These are phyloP conservation scores for Austropuccinia psidii DNA, from an alignment of 1,284 basidiomycete species.

Conservation along the genomic window DNA sequence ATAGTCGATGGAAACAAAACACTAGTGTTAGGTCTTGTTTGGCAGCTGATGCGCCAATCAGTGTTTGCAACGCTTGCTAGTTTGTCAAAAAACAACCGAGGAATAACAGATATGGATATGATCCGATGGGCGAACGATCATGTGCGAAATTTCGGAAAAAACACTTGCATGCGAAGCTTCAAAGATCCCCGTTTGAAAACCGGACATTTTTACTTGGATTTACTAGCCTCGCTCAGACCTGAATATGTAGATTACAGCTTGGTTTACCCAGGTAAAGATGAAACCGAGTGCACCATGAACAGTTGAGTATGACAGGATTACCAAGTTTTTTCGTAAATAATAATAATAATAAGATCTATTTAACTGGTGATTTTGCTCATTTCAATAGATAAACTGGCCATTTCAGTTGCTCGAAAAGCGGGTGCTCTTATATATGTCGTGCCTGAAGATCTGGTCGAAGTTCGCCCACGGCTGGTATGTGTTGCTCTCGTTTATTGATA, in stretches of 20 bases:
- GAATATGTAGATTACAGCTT: slow-evolving; percentile 90
- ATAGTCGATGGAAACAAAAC: slow-evolving; percentile 48
- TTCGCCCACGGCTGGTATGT: slow-evolving; percentile 28
- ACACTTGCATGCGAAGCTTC: slow-evolving; percentile 71
- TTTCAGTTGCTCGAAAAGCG: slow-evolving; percentile 95
- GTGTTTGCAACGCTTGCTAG: slow-evolving; percentile 83
- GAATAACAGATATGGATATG: slow-evolving; percentile 86
- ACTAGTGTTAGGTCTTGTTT: slow-evolving; percentile 47
- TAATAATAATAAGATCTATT: not conserved
- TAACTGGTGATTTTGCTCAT: not conserved
- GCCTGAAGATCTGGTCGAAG: slow-evolving; percentile 62
- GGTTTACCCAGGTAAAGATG: slow-evolving; percentile 61
- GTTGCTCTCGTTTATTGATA: not conserved
- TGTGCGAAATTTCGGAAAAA: slow-evolving; percentile 66
- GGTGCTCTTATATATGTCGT: slow-evolving; percentile 95
- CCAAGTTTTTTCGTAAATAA: not conserved
- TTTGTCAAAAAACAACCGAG: slow-evolving; percentile 64
- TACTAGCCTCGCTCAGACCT: slow-evolving; percentile 80
- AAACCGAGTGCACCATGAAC: slow-evolving; percentile 86
- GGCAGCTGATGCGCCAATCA: slow-evolving; percentile 56
- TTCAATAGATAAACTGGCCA: slow-evolving; percentile 74
- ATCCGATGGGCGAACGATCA: slow-evolving; percentile 91
- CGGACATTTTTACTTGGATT: slow-evolving; percentile 85
- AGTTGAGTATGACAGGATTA: not conserved
- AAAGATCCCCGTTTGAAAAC: slow-evolving; percentile 87